Base-by-base conservation (phyloP, 2,329 filamentous ascomycete species). In the Penicillium sp. region DNA sequence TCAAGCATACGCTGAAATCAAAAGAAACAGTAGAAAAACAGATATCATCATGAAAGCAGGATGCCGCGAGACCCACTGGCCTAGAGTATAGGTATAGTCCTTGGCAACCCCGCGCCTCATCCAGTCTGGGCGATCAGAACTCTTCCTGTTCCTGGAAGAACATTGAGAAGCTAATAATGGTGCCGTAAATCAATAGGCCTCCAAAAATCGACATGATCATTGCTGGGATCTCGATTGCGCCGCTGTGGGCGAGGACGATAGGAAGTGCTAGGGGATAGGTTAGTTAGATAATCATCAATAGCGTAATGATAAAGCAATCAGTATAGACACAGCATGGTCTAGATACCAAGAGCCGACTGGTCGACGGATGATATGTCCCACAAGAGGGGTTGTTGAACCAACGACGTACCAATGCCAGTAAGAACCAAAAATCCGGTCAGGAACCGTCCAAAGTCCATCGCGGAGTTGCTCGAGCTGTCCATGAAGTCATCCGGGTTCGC, bases 61-160 rank as follows among this genome's bases (percentile, higher is more conserved):
- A 36, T 34, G 34, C 27, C 3, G 27, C 34, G 29, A 36, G 49
- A 33, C 23, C 19, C 8, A 27, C n/a, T 41, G 54, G 41, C 11
- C 21, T 34, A 33, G 27, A 27, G n/a, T 49, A 41, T 41, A 34
- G 15, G 21, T 47, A 25, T 49, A 41, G 44, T 11, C 41, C 46
- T 39, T 31, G 34, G 50, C 21, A 21, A 53, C 49, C 53, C 41
- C 47, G 23, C 44, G 57, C 40, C 51, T 38, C 49, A 43, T 21
- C 23, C 27, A 36, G 40, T 55, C 40, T 39, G 23, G 13, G 39
- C 50, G 16, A 60, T 71, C 61, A 97, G 75, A 97, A 99, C 68
- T 97, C 94, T 72, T 96, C 90, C 74, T 97, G 92, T 77, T 97
- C 92, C 74, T 93, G 89, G 82, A 99, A 99, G 80, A 97, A 99